phyloP scores from a whole-genome alignment of 257 asterid genomes.

The Ophiorrhiza pumila region DNA sequence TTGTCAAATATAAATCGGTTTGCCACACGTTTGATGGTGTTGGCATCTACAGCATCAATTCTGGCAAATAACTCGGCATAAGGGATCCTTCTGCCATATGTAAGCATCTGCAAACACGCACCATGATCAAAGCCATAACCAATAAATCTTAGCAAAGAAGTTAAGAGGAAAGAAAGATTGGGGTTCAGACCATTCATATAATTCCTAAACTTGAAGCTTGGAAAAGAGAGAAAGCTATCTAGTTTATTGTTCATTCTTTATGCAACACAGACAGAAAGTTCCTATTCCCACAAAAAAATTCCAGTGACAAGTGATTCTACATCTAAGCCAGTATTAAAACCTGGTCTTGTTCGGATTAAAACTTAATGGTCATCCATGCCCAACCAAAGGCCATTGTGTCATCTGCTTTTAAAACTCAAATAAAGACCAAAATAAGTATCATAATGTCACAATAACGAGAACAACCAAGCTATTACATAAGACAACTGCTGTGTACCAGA shows the following conservation, averaged over 20 bases:
- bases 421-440: no score
- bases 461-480: no score
- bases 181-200: not conserved
- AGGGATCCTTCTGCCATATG: slow-evolving; percentile 95
- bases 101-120: slow-evolving; percentile 64
- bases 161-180: not conserved
- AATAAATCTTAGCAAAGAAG: not conserved
- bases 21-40: slow-evolving; percentile 88
- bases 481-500: no score
- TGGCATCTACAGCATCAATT: slow-evolving; percentile 82
- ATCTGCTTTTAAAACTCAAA: no score
- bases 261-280: not conserved
- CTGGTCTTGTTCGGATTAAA: no score
- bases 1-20: slow-evolving; percentile 75
- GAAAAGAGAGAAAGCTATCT: not conserved
- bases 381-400: no score
- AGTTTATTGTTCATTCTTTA: not conserved
- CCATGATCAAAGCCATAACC: not conserved
- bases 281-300: not conserved
- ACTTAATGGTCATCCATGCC: no score
- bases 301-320: not conserved
- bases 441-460: no score
- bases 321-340: not conserved
- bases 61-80: slow-evolving; percentile 90
- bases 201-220: not conserved